Percentiles rank a stretch among this genome's conserved stretches.
Evolutionary conservation across 768 basidiomycete genomes (phyloP).

Genomic region (Boletus subcaerulescens): DNA sequence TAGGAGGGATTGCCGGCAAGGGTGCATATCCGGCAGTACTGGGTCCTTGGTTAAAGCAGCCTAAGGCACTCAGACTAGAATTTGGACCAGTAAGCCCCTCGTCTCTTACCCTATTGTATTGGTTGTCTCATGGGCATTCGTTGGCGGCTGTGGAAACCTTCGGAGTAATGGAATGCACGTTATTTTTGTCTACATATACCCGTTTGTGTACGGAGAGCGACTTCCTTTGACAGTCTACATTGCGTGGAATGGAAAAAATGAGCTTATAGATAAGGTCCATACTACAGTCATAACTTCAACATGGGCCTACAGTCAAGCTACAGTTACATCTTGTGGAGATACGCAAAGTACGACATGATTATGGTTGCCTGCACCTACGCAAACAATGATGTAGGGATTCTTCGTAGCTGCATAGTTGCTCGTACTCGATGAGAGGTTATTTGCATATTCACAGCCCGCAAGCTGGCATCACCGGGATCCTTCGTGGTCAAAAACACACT

Average conservation of each 20-base stretch:
- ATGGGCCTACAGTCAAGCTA: too few species aligned
- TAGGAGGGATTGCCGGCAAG: too few species aligned
- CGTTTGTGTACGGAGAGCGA: too few species aligned
- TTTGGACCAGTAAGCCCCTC: too few species aligned
- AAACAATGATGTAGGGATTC: neutral
- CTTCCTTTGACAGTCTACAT: neutral
- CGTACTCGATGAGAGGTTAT: neutral
- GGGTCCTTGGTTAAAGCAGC: too few species aligned
- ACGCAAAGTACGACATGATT: neutral
- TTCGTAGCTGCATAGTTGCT: neutral
- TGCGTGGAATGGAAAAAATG: neutral
- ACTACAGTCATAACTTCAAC: too few species aligned
- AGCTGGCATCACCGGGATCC: neutral
- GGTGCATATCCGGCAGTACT: too few species aligned
- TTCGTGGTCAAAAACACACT: neutral
- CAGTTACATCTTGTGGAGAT: neutral
- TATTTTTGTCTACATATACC: neutral
- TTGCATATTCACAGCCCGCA: neutral
- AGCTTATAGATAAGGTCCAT: neutral
- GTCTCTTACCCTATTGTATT: neutral
- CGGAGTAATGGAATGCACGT: neutral
- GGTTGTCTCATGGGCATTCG: neutral
- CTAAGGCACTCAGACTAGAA: too few species aligned
- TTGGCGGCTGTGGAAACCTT: too few species aligned
- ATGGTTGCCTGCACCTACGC: neutral